phyloP scores from a whole-genome alignment of 164 flowering plant species.

The Dillenia turbinata region DNA sequence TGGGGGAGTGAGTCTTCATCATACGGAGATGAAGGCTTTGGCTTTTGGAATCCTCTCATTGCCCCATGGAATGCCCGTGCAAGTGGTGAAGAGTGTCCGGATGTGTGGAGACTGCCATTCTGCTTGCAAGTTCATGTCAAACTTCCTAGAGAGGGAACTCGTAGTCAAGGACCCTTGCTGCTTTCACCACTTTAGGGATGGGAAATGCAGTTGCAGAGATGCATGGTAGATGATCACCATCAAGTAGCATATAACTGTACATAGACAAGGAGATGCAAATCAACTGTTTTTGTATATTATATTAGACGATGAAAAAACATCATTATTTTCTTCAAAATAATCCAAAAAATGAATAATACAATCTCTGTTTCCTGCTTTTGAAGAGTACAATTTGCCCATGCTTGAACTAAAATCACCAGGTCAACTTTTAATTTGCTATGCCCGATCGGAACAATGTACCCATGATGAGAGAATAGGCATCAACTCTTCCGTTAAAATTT shows the following conservation, averaged over 20 bases:
- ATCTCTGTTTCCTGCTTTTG: too few relatives aligned
- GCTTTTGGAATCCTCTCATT: constrained; percentile 27
- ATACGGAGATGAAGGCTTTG: constrained; percentile 34
- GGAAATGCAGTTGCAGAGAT: constrained; percentile 35
- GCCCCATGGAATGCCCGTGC: constrained; percentile 18
- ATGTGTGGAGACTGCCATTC: constrained; percentile 38
- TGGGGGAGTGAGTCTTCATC: constrained; percentile 17
- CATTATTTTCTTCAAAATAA: too few relatives aligned
- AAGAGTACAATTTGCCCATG: too few relatives aligned
- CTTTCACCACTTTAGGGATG: constrained; percentile 35
- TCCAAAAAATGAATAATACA: too few relatives aligned
- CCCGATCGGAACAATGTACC: too few relatives aligned
- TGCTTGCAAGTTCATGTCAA: constrained; percentile 36
- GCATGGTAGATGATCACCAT: constrained; percentile 22
- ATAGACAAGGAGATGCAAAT: background rate
- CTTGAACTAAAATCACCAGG: too few relatives aligned
- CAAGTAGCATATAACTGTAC: constrained; percentile 1
- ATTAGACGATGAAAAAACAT: too few relatives aligned
- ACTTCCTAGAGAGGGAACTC: constrained; percentile 21
- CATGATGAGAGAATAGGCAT: too few relatives aligned
- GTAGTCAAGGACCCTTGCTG: constrained; percentile 26
- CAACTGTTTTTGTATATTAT: too few relatives aligned
- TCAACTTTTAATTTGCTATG: too few relatives aligned
- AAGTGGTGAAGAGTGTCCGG: constrained; percentile 22
- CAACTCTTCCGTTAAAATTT: too few relatives aligned